Evolutionary conservation across 495 filamentous ascomycete genomes (phyloP), one percentile per base, ranked within the genome.

Genomic region (Bacidia rubella): DNA sequence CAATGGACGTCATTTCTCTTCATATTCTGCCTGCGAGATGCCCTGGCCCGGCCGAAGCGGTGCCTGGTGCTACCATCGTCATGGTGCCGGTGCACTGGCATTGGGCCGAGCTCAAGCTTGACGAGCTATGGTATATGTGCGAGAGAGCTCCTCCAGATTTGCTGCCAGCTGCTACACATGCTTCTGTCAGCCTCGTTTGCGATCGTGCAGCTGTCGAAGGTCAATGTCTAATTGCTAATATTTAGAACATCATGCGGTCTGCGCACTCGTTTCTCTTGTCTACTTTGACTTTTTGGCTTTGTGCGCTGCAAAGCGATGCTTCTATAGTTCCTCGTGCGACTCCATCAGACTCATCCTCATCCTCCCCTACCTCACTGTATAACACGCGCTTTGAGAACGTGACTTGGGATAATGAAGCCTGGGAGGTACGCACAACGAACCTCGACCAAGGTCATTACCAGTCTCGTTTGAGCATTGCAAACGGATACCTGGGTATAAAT

Each of bases 381-480:
- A 47, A 67, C 40, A 76, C 73, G 1, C 65, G 67, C 21, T 77
- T 77, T 47, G 55, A 65, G 9, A 70, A 70, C 2, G 72, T 77
- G 15, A 76, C 69, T 4, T 87, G 81, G 82, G 77, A 85, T 54
- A 71, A 82, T 40, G 71, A 71, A 32, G 72, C 78, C 43, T 85
- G 82, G 83, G 60, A 67, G 3, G 65, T 86, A 7, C 71, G 66
- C 0, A 81, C 77, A 2, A 76, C 70, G 9, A 68, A 60, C 17
- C 65, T 79, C 1, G 69, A 76, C 49, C 79, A 75, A 54, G 80
- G 80, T 22, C 74, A 76, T 43, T 85, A 77, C 61, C 75, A 85
- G 58, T 68, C 78, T 0, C 77, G 81, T 27, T 70, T 79, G 44
- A 76, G 75, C 12, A 68, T 87, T 10, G 78, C 81, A 3, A 87